phyloP scores from a whole-genome alignment of 163 green algal species.

The Chlamydomonas reinhardtii region DNA sequence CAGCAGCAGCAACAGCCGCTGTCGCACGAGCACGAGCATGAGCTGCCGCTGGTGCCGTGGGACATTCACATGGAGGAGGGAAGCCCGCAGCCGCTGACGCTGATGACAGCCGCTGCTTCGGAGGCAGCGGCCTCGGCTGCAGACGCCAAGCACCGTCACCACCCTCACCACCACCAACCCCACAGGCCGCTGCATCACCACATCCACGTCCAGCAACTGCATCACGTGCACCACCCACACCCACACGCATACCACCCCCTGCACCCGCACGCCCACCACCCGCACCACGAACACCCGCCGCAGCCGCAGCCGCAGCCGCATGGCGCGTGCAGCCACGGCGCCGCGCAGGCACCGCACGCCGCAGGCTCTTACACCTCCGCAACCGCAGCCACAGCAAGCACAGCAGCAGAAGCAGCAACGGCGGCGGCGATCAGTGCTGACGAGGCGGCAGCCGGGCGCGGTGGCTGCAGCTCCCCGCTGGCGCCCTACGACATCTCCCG shows the following conservation, averaged over 20 bases:
- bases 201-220: neutral
- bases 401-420: neutral
- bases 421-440: neutral
- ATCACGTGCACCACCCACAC: neutral
- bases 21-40: too few species aligned
- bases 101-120: too few species aligned
- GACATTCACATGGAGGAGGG: too few species aligned
- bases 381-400: neutral
- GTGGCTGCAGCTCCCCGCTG: neutral
- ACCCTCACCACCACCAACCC: neutral
- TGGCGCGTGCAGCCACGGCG: too few species aligned
- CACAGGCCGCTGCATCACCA: neutral
- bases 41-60: too few species aligned
- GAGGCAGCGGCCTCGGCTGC: too few species aligned
- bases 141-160: constrained; percentile 9
- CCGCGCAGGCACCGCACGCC: too few species aligned
- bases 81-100: too few species aligned
- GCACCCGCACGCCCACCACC: neutral
- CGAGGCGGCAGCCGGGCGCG: too few species aligned
- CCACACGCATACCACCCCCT: neutral
- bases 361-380: too few species aligned
- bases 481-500: constrained; percentile 10
- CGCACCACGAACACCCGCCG: neutral
- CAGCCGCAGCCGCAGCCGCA: neutral
- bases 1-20: too few species aligned